phyloP scores from a whole-genome alignment of 768 basidiomycete species.

The Mycena polygramma region DNA sequence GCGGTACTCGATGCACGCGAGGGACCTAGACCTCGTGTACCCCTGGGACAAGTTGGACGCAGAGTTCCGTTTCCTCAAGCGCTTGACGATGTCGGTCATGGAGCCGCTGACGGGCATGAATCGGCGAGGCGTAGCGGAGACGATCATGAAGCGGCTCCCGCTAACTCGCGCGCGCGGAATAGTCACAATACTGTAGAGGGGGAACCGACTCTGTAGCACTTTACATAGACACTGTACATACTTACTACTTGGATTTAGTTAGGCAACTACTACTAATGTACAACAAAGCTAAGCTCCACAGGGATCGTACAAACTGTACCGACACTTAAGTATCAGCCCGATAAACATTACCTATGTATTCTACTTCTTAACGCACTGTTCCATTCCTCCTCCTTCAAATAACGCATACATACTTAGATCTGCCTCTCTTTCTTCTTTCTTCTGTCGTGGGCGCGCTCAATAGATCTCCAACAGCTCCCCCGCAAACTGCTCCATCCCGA shows the following conservation, averaged over 20 bases:
- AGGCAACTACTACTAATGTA: conserved; percentile 31
- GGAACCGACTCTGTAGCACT: not conserved
- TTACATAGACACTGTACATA: not conserved
- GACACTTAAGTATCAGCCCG: conserved; percentile 3
- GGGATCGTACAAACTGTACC: conserved; percentile 20
- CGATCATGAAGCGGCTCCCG: conserved; percentile 15
- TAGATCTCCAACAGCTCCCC: conserved; percentile 65
- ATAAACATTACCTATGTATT: conserved; percentile 7
- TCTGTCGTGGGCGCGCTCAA: conserved; percentile 18
- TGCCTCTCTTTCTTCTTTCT: too few species aligned
- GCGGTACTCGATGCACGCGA: conserved; percentile 1
- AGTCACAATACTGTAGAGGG: not conserved
- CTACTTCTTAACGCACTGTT: conserved; percentile 15
- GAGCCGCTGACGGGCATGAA: conserved; percentile 14
- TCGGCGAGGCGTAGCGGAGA: not conserved
- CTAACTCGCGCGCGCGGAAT: conserved; percentile 7
- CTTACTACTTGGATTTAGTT: conserved; percentile 21
- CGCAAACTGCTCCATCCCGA: conserved; percentile 78
- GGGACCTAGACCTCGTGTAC: not conserved
- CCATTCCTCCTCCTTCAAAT: conserved; percentile 1
- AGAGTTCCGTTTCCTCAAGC: conserved; percentile 4
- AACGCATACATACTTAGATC: not conserved
- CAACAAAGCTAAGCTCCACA: conserved; percentile 15
- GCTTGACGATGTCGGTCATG: conserved; percentile 2
- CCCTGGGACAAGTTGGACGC: conserved; percentile 22